Evolutionary conservation across 2,329 filamentous ascomycete genomes (phyloP).

Genomic region (Alternaria ventricosa): DNA sequence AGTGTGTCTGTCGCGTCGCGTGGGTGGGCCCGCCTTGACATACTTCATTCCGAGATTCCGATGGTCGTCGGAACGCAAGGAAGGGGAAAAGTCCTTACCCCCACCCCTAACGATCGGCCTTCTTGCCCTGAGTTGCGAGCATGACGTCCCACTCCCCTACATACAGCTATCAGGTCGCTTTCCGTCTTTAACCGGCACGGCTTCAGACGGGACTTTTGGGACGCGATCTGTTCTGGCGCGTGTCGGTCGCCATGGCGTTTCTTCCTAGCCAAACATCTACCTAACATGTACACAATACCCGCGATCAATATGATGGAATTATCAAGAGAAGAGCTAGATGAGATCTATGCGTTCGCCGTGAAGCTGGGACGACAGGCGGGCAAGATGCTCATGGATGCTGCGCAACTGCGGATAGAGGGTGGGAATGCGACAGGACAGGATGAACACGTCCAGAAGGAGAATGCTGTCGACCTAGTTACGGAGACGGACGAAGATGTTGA

Average conservation of each 20-base stretch:
- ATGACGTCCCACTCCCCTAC: neutral
- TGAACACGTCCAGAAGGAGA: slow-evolving; percentile 70
- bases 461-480: slow-evolving; percentile 77
- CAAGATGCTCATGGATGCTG: slow-evolving; percentile 68
- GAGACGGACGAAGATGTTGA: slow-evolving; percentile 79
- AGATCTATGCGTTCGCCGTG: slow-evolving; percentile 74
- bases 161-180: neutral
- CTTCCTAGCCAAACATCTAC: neutral
- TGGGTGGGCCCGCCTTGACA: neutral
- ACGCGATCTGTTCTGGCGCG: neutral
- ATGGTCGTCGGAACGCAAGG: neutral
- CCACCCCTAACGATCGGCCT: slow-evolving; percentile 2
- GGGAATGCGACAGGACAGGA: slow-evolving; percentile 28
- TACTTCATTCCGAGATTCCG: slow-evolving; percentile 10
- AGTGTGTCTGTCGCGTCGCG: neutral
- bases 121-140: neutral
- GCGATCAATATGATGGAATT: slow-evolving; percentile 31
- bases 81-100: slow-evolving; percentile 19
- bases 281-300: neutral
- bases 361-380: slow-evolving; percentile 75
- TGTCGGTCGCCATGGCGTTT: neutral
- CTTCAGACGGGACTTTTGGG: slow-evolving; percentile 1
- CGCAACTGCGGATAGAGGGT: slow-evolving; percentile 61
- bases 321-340: slow-evolving; percentile 59
- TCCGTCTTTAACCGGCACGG: slow-evolving; percentile 12